Base-by-base conservation (phyloP, 495 filamentous ascomycete species). In the Parmelia sp. region DNA sequence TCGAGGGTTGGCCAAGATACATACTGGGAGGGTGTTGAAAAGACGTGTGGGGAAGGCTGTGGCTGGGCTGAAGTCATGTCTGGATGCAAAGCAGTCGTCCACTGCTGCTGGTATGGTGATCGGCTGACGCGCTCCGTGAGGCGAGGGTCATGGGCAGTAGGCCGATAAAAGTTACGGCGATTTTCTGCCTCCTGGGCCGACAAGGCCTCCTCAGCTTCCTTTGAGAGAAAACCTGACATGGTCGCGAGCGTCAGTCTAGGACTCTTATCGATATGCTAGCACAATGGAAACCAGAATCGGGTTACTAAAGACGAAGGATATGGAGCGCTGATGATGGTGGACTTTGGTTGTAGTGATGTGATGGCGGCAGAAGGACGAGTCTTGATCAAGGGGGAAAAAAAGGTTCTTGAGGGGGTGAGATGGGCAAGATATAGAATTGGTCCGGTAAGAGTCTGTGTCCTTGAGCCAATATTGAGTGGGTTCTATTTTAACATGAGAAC, bases 201-300 rank as follows among this genome's bases (percentile, higher is more conserved):
- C 23, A 75, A 64, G 14, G 70, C 72, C 59, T 67, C 65, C 55
- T 74, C 69, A 19, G 72, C 70, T 35, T 72, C 68, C 33, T 70
- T 60, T 25, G 71, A 72, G 51, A 74, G 71, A 60, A 70, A 74
- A 44, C 61, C 66, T 45, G 74, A 70, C 51, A 40, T 42, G n/a
- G 12, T 62, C 23, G 61, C 35, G 21, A 49, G 21, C n/a, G 58
- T 63, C 36, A 59, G 39, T 19, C 27, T 19, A 25, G 27, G 27
- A 23, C 17, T 33, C 37, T 8, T 8, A 45, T 4, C 0, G 23
- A 40, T 55, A 29, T 37, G 29, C 14, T 27, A 51, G 45, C 53
- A 44, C 35, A 27, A 61, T 29, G 35, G 37, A 27, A 42, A 19
- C 23, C 21, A 44, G 19, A 3, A 9, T 9, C 4, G 5, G 39